Conservation (phyloP, 2,329 filamentous ascomycete genomes). For the Epicoccum sorghinum region DNA sequence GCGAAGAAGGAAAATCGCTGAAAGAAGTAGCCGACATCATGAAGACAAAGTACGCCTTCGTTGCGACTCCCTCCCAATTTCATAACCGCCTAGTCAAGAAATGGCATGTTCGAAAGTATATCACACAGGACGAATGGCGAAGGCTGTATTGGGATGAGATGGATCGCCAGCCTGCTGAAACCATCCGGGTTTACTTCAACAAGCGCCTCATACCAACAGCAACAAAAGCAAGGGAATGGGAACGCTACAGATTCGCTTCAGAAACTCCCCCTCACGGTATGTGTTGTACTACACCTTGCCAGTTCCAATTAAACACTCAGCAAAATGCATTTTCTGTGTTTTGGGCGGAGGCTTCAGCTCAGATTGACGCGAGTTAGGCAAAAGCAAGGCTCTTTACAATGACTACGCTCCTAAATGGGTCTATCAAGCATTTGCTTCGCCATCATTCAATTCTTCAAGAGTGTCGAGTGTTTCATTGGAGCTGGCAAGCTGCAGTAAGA, state of each 20-base stretch:
- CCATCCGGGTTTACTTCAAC: neutral
- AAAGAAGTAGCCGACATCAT: constrained; percentile 1
- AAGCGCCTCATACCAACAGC: neutral
- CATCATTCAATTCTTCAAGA: too few relatives aligned
- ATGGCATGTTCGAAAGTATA: constrained; percentile 9
- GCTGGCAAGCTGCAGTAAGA: neutral
- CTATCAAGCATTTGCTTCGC: too few relatives aligned
- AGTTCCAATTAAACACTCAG: too few relatives aligned
- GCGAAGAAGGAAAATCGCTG: neutral
- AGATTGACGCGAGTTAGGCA: too few relatives aligned
- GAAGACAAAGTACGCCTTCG: neutral
- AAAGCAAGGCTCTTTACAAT: too few relatives aligned
- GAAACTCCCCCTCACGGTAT: neutral
- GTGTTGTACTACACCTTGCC: too few relatives aligned
- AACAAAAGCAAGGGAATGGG: constrained; percentile 6
- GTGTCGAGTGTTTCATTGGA: too few relatives aligned
- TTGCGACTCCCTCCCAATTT: constrained; percentile 3
- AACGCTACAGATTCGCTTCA: constrained; percentile 2
- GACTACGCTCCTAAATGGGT: too few relatives aligned
- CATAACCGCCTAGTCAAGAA: constrained; percentile 5
- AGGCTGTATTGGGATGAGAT: neutral
- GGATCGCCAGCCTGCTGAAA: neutral
- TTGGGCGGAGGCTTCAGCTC: too few relatives aligned
- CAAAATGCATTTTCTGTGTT: too few relatives aligned
- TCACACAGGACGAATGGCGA: constrained; percentile 8